A percentile compares a stretch with the other conserved stretches of the same genome.
Evolutionary conservation across 106 monocot genomes (phyloP).

Genomic region (Agapanthus africanus): DNA sequence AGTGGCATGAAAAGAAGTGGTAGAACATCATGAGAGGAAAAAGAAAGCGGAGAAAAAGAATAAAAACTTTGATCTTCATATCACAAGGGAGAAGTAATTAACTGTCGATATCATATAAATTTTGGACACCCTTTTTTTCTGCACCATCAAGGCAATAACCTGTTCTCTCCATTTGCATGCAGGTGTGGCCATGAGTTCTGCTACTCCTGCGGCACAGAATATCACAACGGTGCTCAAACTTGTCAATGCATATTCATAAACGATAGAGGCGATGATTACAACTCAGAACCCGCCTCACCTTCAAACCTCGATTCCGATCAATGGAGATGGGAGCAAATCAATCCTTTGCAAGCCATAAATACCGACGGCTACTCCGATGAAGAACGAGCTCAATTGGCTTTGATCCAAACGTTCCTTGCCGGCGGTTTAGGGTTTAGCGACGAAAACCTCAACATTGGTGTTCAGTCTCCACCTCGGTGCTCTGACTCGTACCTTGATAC

Average conservation of each 20-base stretch:
- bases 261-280: conserved; percentile 8
- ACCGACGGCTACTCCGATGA: conserved; percentile 61
- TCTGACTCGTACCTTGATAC: conserved; percentile 82
- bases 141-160: too few relatives aligned
- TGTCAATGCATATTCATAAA: conserved; percentile 38
- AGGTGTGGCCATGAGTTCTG: conserved; percentile 84
- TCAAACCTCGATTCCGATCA: conserved; percentile 37
- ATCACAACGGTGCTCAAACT: conserved; percentile 38
- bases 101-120: too few relatives aligned
- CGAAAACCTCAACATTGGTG: not conserved
- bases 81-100: too few relatives aligned
- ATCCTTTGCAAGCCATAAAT: conserved; percentile 25
- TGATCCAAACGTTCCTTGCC: conserved; percentile 83
- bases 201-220: conserved; percentile 56
- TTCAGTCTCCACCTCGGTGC: conserved; percentile 61
- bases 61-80: too few relatives aligned
- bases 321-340: conserved; percentile 78
- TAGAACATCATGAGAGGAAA: too few relatives aligned
- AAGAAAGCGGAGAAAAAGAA: too few relatives aligned
- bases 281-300: conserved; percentile 12
- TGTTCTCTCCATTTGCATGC: not conserved
- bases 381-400: conserved; percentile 76
- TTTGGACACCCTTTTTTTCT: too few relatives aligned
- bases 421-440: too few relatives aligned
- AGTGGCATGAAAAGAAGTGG: too few relatives aligned